These are phyloP conservation scores for Cladosporium halotolerans DNA, from an alignment of 2,329 filamentous ascomycete genomes.

Conservation along the genomic window DNA sequence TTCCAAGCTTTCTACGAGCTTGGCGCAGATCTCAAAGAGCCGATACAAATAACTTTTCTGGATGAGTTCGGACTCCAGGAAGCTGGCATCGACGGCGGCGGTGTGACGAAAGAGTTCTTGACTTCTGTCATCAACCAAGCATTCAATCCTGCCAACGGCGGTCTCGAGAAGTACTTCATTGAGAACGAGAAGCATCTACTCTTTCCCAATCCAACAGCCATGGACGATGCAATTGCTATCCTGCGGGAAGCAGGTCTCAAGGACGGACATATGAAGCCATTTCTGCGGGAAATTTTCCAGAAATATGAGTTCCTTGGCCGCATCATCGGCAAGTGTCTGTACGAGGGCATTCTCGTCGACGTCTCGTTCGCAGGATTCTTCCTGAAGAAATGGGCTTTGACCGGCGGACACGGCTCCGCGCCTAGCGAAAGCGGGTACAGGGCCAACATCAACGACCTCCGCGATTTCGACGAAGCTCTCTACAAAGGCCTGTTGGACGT, in stretches of 20 bases:
- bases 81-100: conserved; percentile 92
- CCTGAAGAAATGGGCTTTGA: conserved; percentile 86
- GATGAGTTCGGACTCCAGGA: conserved; percentile 82
- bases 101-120: conserved; percentile 95
- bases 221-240: conserved; percentile 20
- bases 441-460: conserved; percentile 88
- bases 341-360: conserved; percentile 92
- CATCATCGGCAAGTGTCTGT: conserved; percentile 91
- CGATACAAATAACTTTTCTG: conserved; percentile 93
- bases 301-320: conserved; percentile 89
- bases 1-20: conserved; percentile 75
- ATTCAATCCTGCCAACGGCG: conserved; percentile 52
- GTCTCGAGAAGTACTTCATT: conserved; percentile 55
- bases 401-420: conserved; percentile 56
- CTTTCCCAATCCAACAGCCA: conserved; percentile 72
- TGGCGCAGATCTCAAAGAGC: conserved; percentile 80
- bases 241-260: conserved; percentile 12
- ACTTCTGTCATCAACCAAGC: conserved; percentile 82
- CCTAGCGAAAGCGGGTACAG: conserved; percentile 69
- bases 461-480: conserved; percentile 82
- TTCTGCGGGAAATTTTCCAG: conserved; percentile 46
- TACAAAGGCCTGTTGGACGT: conserved; percentile 78
- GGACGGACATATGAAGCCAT: not conserved
- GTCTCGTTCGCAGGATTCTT: conserved; percentile 93
- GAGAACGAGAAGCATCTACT: conserved; percentile 81